Evolutionary conservation across 1,139 yeast genomes (phyloP).

Genomic region (Protomyces inundatus): DNA sequence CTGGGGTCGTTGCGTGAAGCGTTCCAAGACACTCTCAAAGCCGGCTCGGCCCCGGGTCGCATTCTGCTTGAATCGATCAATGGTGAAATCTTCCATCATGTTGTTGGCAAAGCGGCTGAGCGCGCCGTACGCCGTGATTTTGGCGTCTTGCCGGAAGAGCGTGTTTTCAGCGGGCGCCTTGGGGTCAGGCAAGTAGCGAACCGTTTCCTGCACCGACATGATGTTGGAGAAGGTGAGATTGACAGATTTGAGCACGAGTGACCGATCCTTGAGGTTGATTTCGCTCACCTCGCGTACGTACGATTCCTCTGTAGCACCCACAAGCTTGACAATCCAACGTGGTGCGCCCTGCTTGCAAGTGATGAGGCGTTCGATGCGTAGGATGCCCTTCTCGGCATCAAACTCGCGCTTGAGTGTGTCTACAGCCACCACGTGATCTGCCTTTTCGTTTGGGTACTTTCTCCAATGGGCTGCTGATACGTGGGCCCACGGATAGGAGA

Average conservation of each 20-base stretch:
- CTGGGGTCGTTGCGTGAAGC: not conserved
- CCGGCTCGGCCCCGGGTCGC: constrained; percentile 77
- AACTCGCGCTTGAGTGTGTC: constrained; percentile 75
- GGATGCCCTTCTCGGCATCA: constrained; percentile 50
- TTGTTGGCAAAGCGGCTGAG: constrained; percentile 66
- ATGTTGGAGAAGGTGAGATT: constrained; percentile 78
- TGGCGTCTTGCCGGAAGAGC: constrained; percentile 72
- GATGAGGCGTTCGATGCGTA: constrained; percentile 79
- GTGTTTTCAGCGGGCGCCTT: constrained; percentile 51
- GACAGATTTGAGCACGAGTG: constrained; percentile 72
- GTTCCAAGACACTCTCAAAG: constrained; percentile 67
- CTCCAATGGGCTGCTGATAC: constrained; percentile 97
- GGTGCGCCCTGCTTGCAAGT: constrained; percentile 89
- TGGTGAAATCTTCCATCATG: constrained; percentile 79
- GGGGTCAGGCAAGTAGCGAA: constrained; percentile 66
- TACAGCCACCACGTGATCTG: constrained; percentile 92
- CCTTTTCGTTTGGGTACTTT: constrained; percentile 87
- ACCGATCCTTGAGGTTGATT: constrained; percentile 61
- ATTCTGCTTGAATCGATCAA: constrained; percentile 80
- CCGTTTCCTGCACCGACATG: constrained; percentile 78
- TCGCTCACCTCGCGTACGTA: constrained; percentile 87
- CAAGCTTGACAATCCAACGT: constrained; percentile 64
- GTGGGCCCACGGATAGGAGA: constrained; percentile 74
- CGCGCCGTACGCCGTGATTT: constrained; percentile 77
- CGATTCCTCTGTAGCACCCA: constrained; percentile 69